phyloP scores from a whole-genome alignment of 164 flowering plant genomes.

The Tetrastigma voinierianum region DNA sequence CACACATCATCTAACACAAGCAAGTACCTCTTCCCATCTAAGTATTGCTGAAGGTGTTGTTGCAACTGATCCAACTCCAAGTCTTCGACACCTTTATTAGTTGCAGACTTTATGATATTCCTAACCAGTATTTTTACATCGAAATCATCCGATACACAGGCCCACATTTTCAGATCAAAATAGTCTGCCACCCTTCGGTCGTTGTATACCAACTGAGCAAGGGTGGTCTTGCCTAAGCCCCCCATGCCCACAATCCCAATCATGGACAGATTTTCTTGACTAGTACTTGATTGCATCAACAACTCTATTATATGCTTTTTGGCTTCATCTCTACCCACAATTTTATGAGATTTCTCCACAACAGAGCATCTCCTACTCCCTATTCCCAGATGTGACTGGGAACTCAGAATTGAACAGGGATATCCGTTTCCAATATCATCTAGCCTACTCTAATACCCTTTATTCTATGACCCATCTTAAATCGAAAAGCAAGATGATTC shows the following conservation, averaged over 20 bases:
- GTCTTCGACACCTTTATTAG: neutral
- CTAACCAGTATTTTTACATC: neutral
- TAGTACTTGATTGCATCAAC: neutral
- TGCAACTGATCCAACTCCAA: neutral
- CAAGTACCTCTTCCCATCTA: neutral
- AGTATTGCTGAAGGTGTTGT: neutral
- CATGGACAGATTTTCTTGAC: neutral
- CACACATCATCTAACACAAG: slow-evolving; percentile 17
- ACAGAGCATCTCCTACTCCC: neutral
- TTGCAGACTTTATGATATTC: neutral
- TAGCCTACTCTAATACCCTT: slow-evolving; percentile 17
- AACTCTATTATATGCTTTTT: neutral
- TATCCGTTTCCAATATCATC: neutral
- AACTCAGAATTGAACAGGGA: no score
- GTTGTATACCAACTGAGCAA: slow-evolving; percentile 1
- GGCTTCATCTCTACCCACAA: slow-evolving; percentile 5
- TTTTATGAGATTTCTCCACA: neutral
- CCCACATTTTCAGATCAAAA: slow-evolving; percentile 4
- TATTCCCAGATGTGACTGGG: neutral
- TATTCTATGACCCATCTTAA: slow-evolving; percentile 16
- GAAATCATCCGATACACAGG: slow-evolving; percentile 2
- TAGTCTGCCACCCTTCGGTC: neutral
- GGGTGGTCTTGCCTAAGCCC: slow-evolving; percentile 7
- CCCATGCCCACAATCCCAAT: slow-evolving; percentile 13
- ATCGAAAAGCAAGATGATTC: slow-evolving; percentile 6